Percentiles rank a stretch among this genome's conserved stretches.
Evolutionary conservation across 345 rosid genomes (phyloP).

Genomic region (Schrenkiella parvula): DNA sequence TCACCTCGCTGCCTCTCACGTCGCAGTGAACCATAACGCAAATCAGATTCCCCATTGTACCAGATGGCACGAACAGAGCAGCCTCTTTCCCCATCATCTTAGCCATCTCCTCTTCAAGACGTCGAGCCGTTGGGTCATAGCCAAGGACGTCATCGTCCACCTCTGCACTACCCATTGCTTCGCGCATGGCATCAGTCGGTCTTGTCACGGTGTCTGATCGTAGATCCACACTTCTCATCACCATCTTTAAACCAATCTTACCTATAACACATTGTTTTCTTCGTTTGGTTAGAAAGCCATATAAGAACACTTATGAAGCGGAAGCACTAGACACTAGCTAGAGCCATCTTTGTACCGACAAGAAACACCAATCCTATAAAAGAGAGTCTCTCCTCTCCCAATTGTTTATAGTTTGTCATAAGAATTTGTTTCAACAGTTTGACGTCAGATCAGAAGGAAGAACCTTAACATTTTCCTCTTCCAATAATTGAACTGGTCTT

Average conservation of each 20-base stretch:
- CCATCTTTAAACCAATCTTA: slow-evolving; percentile 45
- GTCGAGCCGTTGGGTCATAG: slow-evolving; percentile 64
- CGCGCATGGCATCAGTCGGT: slow-evolving; percentile 80
- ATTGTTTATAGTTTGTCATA: neutral
- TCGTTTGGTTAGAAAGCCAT: neutral
- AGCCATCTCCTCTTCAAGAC: slow-evolving; percentile 71
- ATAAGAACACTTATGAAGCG: neutral
- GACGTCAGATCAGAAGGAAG: neutral
- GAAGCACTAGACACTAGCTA: neutral
- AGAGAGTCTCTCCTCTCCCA: neutral
- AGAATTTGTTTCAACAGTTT: neutral
- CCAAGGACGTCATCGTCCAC: slow-evolving; percentile 86
- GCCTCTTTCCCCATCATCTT: slow-evolving; percentile 79
- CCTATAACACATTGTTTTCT: neutral
- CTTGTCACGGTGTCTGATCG: slow-evolving; percentile 89
- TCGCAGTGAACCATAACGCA: slow-evolving; percentile 90
- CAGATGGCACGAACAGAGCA: slow-evolving; percentile 81
- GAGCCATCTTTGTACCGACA: neutral
- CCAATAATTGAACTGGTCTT: slow-evolving; percentile 9
- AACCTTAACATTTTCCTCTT: neutral
- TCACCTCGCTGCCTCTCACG: slow-evolving; percentile 81
- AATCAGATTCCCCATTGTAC: slow-evolving; percentile 95
- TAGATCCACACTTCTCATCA: slow-evolving; percentile 70
- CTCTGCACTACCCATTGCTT: slow-evolving; percentile 83
- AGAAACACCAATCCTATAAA: neutral